These are phyloP conservation scores for Halophytophthora batemanensis DNA, from an alignment of 352 stramenopile species.

Conservation along the genomic window DNA sequence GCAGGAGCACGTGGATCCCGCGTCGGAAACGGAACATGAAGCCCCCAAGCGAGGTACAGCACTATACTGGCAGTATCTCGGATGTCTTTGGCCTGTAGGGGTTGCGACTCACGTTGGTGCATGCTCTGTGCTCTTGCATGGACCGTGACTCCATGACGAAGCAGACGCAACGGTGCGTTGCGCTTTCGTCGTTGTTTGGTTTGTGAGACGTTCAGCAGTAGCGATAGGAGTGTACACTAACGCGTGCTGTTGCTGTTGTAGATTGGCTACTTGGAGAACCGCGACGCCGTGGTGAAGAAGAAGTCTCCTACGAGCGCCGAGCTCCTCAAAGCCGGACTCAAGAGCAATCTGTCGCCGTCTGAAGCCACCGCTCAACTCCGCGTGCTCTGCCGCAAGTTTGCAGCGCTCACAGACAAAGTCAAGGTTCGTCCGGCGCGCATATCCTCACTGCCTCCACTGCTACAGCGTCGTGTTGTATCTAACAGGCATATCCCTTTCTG, in stretches of 20 bases:
- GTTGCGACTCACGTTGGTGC: no score
- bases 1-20: slow-evolving; percentile 7
- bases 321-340: slow-evolving; percentile 53
- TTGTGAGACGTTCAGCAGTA: background rate
- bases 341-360: slow-evolving; percentile 52
- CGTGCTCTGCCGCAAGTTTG: slow-evolving; percentile 83
- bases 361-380: slow-evolving; percentile 77
- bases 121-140: no score
- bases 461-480: background rate
- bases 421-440: slow-evolving; percentile 36
- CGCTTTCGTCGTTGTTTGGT: no score
- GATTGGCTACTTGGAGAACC: slow-evolving; percentile 31
- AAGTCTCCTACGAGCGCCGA: slow-evolving; percentile 37
- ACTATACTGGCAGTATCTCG: no score
- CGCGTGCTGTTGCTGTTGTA: slow-evolving; percentile 3
- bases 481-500: no score
- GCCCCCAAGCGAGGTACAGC: slow-evolving; percentile 2
- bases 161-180: no score
- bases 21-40: background rate
- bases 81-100: no score
- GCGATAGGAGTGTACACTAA: background rate
- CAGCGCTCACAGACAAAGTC: slow-evolving; percentile 78
- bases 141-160: no score
- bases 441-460: background rate
- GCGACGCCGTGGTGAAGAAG: slow-evolving; percentile 24